Base-by-base conservation (phyloP, 805 yeast genomes). In the Hemisphaericaspora nanyangensis region DNA sequence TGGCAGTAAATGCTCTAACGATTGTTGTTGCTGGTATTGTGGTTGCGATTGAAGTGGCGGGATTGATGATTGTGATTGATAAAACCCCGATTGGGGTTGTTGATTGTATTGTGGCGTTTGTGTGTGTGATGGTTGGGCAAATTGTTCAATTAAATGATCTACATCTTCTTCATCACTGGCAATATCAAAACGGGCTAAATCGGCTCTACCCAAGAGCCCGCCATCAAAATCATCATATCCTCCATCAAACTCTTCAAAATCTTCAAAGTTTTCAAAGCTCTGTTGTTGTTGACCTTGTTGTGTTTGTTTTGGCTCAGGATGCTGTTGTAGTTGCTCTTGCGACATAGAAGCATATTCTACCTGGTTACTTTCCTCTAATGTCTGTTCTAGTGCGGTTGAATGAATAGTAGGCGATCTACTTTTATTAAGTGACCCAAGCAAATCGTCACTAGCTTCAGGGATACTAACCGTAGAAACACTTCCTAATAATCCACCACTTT, bases 121-220 rank as follows among this genome's bases (percentile, higher is more conserved):
- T 29, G 20, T 38, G 5, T 29, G 31, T 7, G 38, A 15, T 17
- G n/a, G 26, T 18, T 16, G 35, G 27, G 18, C 35, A 2, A 38
- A 22, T 17, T 39, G 32, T 29, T 34, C 44, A 12, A 35, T 28
- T 16, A 39, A 38, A 37, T 42, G 36, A 20, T 40, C 48, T 10
- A 45, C 55, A 28, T 52, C 61, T 31, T 64, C 71, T 32, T 67
- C 71, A 39, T 65, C 71, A 34, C 64, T 56, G 7, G 55, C 68
- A 29, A 58, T 50, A 35, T 62, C 68, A 43, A 63, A 55, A 27
- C 52, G 53, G 30, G 26, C 51, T 44, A 45, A 27, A 38, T 47
- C 37, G 40, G 50, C 42, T 51, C 34, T 44, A 17, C 35, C 39
- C 20, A 43, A 34, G 17, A 46, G 40, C 40, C 15, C 37, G 31